A percentile compares a stretch with the other conserved stretches of the same genome.
These are phyloP conservation scores for Phytophthora hibernalis DNA, from an alignment of 352 stramenopile genomes.

Conservation along the genomic window DNA sequence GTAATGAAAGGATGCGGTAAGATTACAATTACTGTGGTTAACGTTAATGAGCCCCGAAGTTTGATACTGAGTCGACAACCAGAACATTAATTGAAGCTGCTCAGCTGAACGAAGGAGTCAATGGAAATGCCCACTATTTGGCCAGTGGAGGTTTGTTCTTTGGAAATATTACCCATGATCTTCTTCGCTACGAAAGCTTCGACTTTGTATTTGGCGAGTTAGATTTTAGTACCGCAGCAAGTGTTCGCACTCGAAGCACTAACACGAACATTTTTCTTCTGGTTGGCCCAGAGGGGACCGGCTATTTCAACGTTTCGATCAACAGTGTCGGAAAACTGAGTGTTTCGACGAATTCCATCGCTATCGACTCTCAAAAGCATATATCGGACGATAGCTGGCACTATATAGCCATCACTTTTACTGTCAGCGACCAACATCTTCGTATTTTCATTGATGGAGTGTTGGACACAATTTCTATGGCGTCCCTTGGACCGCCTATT, in stretches of 20 bases:
- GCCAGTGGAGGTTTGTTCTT: constrained; percentile 25
- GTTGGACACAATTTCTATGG: constrained; percentile 2
- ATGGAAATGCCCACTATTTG: constrained; percentile 23
- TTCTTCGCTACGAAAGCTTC: constrained; percentile 7
- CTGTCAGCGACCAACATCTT: constrained; percentile 14
- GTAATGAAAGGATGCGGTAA: constrained; percentile 57
- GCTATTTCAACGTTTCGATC: constrained; percentile 31
- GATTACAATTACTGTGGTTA: constrained; percentile 42
- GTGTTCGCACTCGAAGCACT: constrained; percentile 22
- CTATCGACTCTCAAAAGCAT: background rate
- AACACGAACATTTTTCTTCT: constrained; percentile 25
- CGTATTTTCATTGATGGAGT: constrained; percentile 26
- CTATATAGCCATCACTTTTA: constrained; percentile 31
- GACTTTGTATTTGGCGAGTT: constrained; percentile 53
- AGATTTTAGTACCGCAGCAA: constrained; percentile 52
- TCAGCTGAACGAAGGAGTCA: constrained; percentile 22
- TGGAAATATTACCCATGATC: constrained; percentile 27
- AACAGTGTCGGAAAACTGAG: constrained; percentile 16
- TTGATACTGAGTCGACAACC: constrained; percentile 11
- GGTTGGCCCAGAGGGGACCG: background rate
- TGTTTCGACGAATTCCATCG: background rate
- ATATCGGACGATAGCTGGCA: constrained; percentile 28
- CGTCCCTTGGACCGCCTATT: background rate
- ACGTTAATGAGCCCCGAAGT: constrained; percentile 55
- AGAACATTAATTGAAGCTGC: constrained; percentile 10